Evolutionary conservation across 805 yeast genomes (phyloP).

Genomic region (Wickerhamiella hasegawae): DNA sequence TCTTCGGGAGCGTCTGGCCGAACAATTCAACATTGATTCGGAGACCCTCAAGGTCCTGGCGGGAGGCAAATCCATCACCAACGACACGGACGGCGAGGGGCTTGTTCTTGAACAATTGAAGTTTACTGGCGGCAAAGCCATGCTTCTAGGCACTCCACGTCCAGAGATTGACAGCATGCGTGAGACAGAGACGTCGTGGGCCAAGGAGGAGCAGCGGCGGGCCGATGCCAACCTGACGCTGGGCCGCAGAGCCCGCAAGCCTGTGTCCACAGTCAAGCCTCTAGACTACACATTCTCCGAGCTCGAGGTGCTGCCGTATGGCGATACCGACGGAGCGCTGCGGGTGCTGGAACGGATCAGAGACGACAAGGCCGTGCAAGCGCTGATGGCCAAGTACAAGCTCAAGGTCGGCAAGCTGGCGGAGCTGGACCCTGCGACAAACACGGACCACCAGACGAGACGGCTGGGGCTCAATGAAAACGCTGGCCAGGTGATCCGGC

Average conservation of each 20-base stretch:
- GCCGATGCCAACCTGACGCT: constrained; percentile 8
- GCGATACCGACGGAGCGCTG: constrained; percentile 20
- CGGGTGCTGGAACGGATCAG: constrained; percentile 18
- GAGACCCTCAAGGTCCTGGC: constrained; percentile 1
- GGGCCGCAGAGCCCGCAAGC: constrained; percentile 6
- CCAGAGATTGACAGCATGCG: constrained; percentile 14
- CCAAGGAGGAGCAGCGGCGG: constrained; percentile 10
- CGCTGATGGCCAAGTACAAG: constrained; percentile 22
- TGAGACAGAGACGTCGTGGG: constrained; percentile 13
- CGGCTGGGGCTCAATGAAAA: constrained; percentile 23
- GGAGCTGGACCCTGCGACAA: constrained; percentile 25
- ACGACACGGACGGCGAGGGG: background rate
- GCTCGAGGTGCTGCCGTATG: constrained; percentile 19
- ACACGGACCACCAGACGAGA: constrained; percentile 18
- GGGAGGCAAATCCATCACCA: constrained; percentile 3
- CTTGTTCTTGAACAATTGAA: background rate
- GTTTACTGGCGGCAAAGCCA: constrained; percentile 8
- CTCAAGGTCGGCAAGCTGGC: constrained; percentile 23
- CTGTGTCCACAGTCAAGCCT: constrained; percentile 1
- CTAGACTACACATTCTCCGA: constrained; percentile 20
- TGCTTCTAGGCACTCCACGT: constrained; percentile 20
- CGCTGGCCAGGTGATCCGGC: constrained; percentile 22
- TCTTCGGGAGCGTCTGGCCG: background rate
- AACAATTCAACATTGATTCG: background rate
- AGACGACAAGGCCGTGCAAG: constrained; percentile 23